Conservation (phyloP, 495 filamentous ascomycete species). For the Umbilicaria muhlenbergii region DNA sequence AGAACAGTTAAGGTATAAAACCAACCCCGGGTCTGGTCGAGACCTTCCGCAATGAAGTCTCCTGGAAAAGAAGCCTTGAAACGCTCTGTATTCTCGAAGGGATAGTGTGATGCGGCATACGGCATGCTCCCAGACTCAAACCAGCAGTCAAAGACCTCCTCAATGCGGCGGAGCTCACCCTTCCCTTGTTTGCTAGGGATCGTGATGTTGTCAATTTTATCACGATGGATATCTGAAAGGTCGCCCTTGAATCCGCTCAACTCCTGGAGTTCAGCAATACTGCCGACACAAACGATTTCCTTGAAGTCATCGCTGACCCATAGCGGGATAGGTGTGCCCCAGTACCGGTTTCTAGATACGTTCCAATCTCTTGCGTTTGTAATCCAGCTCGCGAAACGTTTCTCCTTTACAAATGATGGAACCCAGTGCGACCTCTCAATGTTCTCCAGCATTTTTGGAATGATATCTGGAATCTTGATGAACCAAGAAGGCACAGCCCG, state of each 20-base stretch:
- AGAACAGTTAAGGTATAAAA: slow-evolving; percentile 90
- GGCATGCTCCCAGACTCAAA: slow-evolving; percentile 93
- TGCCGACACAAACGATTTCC: slow-evolving; percentile 79
- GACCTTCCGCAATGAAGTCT: slow-evolving; percentile 92
- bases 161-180: slow-evolving; percentile 62
- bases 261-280: slow-evolving; percentile 70
- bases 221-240: slow-evolving; percentile 80
- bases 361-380: slow-evolving; percentile 95
- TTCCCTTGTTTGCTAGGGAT: slow-evolving; percentile 89
- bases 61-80: slow-evolving; percentile 79
- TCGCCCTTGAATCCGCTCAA: slow-evolving; percentile 76
- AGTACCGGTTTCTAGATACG: slow-evolving; percentile 87
- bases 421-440: slow-evolving; percentile 93
- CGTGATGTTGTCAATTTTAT: slow-evolving; percentile 91
- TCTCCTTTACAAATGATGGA: slow-evolving; percentile 81
- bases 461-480: slow-evolving; percentile 68
- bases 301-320: slow-evolving; percentile 84
- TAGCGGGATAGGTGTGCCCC: slow-evolving; percentile 88
- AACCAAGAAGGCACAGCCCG: slow-evolving; percentile 94
- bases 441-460: slow-evolving; percentile 79
- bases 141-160: slow-evolving; percentile 98
- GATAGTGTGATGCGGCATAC: slow-evolving; percentile 84
- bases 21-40: slow-evolving; percentile 93
- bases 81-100: slow-evolving; percentile 77
- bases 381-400: slow-evolving; percentile 76